Evolutionary conservation across 2,329 filamentous ascomycete species (phyloP), one percentile per base, ranked within the genome.

Genomic region (Thelonectria olida): DNA sequence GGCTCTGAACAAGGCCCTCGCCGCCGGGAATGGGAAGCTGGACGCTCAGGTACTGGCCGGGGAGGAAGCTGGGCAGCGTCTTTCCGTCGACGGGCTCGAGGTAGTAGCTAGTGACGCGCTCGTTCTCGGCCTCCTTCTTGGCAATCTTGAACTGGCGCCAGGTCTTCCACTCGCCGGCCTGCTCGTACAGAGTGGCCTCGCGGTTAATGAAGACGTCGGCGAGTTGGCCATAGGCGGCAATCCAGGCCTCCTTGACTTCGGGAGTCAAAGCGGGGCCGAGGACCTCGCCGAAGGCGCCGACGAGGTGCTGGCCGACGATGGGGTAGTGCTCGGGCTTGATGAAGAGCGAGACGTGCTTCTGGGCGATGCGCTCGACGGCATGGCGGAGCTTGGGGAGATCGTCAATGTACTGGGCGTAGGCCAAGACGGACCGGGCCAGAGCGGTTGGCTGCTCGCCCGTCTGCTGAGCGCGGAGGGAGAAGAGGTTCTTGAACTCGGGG

Each of bases 281-380:
- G 0, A 93, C 87, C 31, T 84, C 74, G 12, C 84, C 85, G 77
- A 94, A 90, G 2, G 91, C 89, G 49, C 82, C 84, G 17, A 94
- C 81, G 2, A 94, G 82, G 73, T 88, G 83, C 64, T 85, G 83
- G 41, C 89, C 91, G 2, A 94, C 91, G 28, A 92, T 84, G 53
- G 81, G 77, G 73, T 94, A 94, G 54, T 93, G 88, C 20, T 88
- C 89, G 0, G 91, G 83, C 65, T 81, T 79, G 70, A 94, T 85
- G 72, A 86, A 87, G n/a, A 94, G 82, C 1, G 87, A 90, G 22
- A 84, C 90, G 72, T 94, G 91, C 79, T 93, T 93, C 71, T 93
- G 87, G 58, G 88, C 89, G 66, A 95, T 93, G 69, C 89, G 85
- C 75, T 92, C 88, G 13, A 87, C 80, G 31, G 79, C 79, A 28